Base-by-base conservation (phyloP, 176 grass and related monocot species). In the Carex kokanica region DNA sequence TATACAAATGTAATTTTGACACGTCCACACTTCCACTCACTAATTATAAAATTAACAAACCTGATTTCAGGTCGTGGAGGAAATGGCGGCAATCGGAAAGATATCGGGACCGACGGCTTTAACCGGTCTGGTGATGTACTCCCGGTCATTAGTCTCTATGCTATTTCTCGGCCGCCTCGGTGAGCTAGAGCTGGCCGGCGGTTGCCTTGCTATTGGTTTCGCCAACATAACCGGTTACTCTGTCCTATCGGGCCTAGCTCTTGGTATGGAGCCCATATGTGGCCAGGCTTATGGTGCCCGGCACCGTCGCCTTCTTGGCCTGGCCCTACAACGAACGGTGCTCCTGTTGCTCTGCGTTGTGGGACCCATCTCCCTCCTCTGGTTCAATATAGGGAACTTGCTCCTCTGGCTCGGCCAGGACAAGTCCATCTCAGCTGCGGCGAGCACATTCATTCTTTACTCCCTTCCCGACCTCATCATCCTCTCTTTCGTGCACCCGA, bases 221-320 rank as follows among this genome's bases (percentile, higher is more conserved):
- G 93, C 96, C 55, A 99, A 99, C 74, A 99, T 99, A 86, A 99
- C 96, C 0, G 96, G 96, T 18, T 99, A 99, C 89, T 95, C 96
- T 5, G 88, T 99, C 8, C 93, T 99, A 25, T 93, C 93, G 0
- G 97, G 96, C 0, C 88, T 99, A 11, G 93, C 97, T 57, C 89
- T 95, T 16, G 93, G 97, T 58, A 99, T 99, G 97, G 97, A 99
- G 86, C 97, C 97, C 60, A 92, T 99, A 59, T 99, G 93, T 80
- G 97, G 91, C 12, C 97, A 99, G 89, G 97, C 97, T 18, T 95
- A 91, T 79, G 97, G 97, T 12, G 97, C 93, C 16, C 83, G 86
- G 6, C 91, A 83, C 0, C 84, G 88, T 2, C 89, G 91, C 71
- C 83, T 99, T 20, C 93, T 95, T 3, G 96, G 88, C 17, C 88